Conservation (phyloP, 2,329 filamentous ascomycete genomes). For the Epichloe amarillans region DNA sequence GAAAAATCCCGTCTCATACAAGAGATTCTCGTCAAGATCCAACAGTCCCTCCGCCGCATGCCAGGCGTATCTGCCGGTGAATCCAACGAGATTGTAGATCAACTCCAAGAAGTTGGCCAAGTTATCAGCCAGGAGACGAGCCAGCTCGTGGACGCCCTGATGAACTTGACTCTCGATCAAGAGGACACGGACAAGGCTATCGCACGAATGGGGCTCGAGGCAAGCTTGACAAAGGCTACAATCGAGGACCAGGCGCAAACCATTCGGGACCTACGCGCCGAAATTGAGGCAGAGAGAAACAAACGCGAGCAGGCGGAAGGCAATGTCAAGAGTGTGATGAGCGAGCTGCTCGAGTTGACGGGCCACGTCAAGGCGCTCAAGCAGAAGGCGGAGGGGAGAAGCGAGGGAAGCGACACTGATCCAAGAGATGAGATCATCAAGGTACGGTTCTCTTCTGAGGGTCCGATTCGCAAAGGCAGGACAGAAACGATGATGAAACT, state of each 20-base stretch:
- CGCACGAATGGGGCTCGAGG: constrained; percentile 25
- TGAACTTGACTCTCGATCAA: constrained; percentile 23
- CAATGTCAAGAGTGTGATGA: constrained; percentile 14
- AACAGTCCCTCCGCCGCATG: constrained; percentile 26
- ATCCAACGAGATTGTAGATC: constrained; percentile 20
- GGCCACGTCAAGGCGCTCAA: constrained; percentile 18
- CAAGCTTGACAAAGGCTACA: constrained; percentile 22
- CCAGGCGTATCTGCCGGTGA: constrained; percentile 23
- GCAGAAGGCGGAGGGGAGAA: constrained; percentile 11
- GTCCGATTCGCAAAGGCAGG: too few species aligned
- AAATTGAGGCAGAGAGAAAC: constrained; percentile 19
- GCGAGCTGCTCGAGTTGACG: constrained; percentile 1
- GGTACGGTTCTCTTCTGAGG: constrained; percentile 9
- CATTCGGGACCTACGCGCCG: constrained; percentile 18
- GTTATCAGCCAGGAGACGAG: constrained; percentile 25
- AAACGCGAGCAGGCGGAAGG: constrained; percentile 17
- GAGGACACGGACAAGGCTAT: constrained; percentile 26
- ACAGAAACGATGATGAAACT: background rate
- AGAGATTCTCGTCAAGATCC: constrained; percentile 23
- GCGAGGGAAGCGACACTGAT: constrained; percentile 9
- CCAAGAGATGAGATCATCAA: constrained; percentile 17
- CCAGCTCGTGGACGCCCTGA: constrained; percentile 24
- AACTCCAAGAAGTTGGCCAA: constrained; percentile 24
- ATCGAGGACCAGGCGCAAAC: constrained; percentile 20
- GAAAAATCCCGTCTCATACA: constrained; percentile 21